These are phyloP conservation scores for Papiliotrema flavescens DNA, from an alignment of 1,284 basidiomycete genomes.

Conservation along the genomic window DNA sequence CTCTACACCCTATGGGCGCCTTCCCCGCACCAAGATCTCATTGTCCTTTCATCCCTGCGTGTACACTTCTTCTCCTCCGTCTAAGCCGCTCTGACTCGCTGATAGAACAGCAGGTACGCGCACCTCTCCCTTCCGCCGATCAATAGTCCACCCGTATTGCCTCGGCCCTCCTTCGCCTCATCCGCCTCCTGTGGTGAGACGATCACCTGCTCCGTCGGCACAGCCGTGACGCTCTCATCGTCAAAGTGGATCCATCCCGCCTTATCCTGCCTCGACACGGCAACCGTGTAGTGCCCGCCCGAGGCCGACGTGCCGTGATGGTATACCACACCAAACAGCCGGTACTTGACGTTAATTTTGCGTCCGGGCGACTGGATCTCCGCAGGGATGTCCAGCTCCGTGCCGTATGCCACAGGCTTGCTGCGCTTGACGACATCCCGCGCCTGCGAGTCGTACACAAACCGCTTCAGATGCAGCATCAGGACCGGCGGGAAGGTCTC, in stretches of 20 bases:
- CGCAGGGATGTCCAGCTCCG: slow-evolving; percentile 70
- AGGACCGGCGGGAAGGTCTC: slow-evolving; percentile 82
- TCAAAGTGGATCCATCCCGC: slow-evolving; percentile 86
- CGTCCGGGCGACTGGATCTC: slow-evolving; percentile 66
- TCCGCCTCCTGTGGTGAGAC: slow-evolving; percentile 49
- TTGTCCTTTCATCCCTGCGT: too few relatives aligned
- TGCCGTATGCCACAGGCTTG: slow-evolving; percentile 75
- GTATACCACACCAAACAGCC: slow-evolving; percentile 87
- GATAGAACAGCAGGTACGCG: slow-evolving; percentile 88
- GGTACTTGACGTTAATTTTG: slow-evolving; percentile 61
- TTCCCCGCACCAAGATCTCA: too few relatives aligned
- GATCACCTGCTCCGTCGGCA: slow-evolving; percentile 74
- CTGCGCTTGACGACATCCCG: slow-evolving; percentile 69
- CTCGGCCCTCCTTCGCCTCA: slow-evolving; percentile 3
- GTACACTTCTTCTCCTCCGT: neutral
- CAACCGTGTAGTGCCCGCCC: slow-evolving; percentile 94
- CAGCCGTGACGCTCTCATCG: slow-evolving; percentile 73
- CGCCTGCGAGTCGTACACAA: slow-evolving; percentile 70
- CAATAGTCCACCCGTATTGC: slow-evolving; percentile 56
- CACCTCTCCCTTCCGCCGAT: slow-evolving; percentile 49
- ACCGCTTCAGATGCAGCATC: slow-evolving; percentile 89
- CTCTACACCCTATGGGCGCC: too few relatives aligned
- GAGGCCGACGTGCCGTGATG: slow-evolving; percentile 88
- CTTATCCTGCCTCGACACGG: slow-evolving; percentile 69
- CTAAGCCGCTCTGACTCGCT: slow-evolving; percentile 33